A percentile compares a stretch with the other conserved stretches of the same genome.
These are phyloP conservation scores for Pseudoturritis turrita DNA, from an alignment of 345 rosid genomes.

Conservation along the genomic window DNA sequence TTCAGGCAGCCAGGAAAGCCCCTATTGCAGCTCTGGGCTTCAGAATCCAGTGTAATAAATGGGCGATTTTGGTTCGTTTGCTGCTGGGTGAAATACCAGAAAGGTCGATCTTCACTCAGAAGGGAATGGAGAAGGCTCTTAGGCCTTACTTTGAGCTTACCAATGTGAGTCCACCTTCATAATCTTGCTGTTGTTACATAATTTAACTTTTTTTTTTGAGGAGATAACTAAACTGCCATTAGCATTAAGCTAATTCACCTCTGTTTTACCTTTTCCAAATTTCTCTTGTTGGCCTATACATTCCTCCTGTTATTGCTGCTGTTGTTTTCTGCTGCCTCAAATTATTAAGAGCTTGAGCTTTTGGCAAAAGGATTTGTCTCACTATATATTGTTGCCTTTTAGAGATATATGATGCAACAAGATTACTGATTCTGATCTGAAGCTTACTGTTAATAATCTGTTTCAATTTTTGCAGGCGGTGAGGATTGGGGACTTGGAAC, in stretches of 20 bases:
- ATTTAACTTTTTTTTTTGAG: neutral
- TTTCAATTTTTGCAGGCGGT: constrained; percentile 59
- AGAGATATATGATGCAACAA: constrained; percentile 12
- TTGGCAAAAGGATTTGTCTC: neutral
- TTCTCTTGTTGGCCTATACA: neutral
- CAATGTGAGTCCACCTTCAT: constrained; percentile 53
- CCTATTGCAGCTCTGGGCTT: constrained; percentile 79
- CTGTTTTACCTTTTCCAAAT: neutral
- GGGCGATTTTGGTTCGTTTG: constrained; percentile 77
- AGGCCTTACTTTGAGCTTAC: constrained; percentile 87
- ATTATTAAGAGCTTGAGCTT: neutral
- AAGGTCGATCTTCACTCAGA: constrained; percentile 76
- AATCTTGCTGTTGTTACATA: neutral
- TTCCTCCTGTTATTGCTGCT: neutral
- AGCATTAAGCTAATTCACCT: constrained; percentile 1
- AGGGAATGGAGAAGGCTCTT: constrained; percentile 83
- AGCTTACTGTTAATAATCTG: neutral
- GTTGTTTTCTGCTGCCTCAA: neutral
- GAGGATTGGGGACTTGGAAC: constrained; percentile 85
- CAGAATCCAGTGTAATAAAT: constrained; percentile 74
- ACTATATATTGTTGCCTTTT: neutral
- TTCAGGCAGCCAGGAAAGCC: constrained; percentile 87
- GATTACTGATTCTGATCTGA: constrained; percentile 3
- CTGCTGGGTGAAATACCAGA: constrained; percentile 88
- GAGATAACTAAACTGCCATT: neutral